Conservation (phyloP, 163 green algal species). For the Chlorella variabilis region DNA sequence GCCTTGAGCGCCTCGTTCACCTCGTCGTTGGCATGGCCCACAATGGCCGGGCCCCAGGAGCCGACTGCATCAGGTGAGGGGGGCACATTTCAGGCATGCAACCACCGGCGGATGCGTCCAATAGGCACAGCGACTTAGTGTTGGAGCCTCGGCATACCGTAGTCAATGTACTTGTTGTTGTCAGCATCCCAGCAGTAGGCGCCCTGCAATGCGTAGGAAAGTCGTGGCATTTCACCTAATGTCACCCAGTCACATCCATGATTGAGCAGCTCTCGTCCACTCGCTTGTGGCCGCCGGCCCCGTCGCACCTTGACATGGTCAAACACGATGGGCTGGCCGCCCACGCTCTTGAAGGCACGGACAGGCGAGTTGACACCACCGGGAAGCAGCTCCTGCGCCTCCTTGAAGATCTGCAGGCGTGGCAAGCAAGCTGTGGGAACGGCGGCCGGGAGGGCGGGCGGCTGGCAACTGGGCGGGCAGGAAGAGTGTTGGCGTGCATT, state of each 20-base stretch:
- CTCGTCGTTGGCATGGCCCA: slow-evolving; percentile 94
- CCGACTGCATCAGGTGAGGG: slow-evolving; percentile 69
- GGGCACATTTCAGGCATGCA: background rate
- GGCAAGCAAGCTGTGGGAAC: background rate
- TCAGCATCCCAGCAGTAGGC: slow-evolving; percentile 97
- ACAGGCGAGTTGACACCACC: slow-evolving; percentile 98
- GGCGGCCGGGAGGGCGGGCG: background rate
- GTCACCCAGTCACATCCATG: background rate
- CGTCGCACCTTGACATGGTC: slow-evolving; percentile 87
- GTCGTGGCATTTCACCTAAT: no score
- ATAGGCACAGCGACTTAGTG: no score
- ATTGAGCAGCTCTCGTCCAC: background rate
- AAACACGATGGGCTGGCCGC: slow-evolving; percentile 97
- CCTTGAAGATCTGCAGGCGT: slow-evolving; percentile 88
- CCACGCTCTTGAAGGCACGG: slow-evolving; percentile 96
- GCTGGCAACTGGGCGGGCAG: no score
- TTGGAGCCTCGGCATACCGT: slow-evolving; percentile 56
- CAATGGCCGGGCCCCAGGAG: slow-evolving; percentile 97
- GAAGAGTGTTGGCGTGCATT: no score
- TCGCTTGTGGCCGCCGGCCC: background rate
- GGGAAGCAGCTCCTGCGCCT: slow-evolving; percentile 93
- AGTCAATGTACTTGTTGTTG: slow-evolving; percentile 98
- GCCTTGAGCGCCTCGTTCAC: slow-evolving; percentile 90
- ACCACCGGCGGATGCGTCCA: no score
- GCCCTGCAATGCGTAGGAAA: slow-evolving; percentile 49